Conservation (phyloP, 495 filamentous ascomycete species). For the Rhizodiscina lignyota region DNA sequence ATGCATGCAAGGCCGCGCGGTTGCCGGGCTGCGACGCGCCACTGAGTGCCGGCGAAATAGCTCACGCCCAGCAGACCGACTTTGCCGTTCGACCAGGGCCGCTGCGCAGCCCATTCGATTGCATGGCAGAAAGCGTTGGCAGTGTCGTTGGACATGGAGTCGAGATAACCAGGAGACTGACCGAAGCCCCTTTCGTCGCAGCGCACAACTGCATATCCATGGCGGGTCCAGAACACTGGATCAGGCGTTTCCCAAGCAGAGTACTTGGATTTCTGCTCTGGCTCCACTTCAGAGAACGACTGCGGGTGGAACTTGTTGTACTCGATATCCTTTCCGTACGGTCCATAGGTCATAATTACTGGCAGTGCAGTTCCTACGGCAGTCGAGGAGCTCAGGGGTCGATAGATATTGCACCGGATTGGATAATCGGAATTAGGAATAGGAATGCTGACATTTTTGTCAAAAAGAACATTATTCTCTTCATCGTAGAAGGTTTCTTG, state of each 20-base stretch:
- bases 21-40: conserved; percentile 42
- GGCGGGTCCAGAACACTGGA: conserved; percentile 42
- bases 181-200: conserved; percentile 43
- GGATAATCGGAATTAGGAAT: no score
- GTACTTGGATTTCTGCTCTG: conserved; percentile 26
- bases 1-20: conserved; percentile 43
- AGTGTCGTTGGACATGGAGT: conserved; percentile 44
- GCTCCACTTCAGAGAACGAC: conserved; percentile 30
- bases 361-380: conserved; percentile 20
- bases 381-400: conserved; percentile 12
- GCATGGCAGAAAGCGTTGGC: conserved; percentile 43
- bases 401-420: conserved; percentile 18
- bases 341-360: conserved; percentile 39
- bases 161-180: conserved; percentile 38
- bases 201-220: conserved; percentile 43
- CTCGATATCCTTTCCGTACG: conserved; percentile 49
- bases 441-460: no score
- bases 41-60: conserved; percentile 48
- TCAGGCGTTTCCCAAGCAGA: conserved; percentile 52
- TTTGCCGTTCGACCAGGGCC: conserved; percentile 43
- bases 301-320: conserved; percentile 30
- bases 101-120: conserved; percentile 45
- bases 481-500: no score
- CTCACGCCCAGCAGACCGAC: conserved; percentile 44
- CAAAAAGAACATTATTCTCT: no score